These are phyloP conservation scores for Geotrichum fermentans DNA, from an alignment of 1,139 yeast species.

Conservation along the genomic window DNA sequence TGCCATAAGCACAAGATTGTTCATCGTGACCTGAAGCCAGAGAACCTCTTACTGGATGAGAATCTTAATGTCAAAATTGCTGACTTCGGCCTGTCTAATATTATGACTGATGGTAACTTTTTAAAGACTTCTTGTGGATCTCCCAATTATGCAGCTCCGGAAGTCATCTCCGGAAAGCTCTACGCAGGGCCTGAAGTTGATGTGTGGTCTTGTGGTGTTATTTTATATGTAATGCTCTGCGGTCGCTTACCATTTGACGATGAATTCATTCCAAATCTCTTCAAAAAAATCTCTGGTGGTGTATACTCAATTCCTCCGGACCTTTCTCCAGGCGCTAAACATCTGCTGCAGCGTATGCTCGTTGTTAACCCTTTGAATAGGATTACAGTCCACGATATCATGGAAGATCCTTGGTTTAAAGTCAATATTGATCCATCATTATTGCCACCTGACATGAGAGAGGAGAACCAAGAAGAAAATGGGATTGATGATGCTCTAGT, in stretches of 20 bases:
- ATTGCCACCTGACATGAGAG: constrained; percentile 52
- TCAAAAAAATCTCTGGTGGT: constrained; percentile 92
- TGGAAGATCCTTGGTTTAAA: constrained; percentile 95
- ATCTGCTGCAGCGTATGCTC: constrained; percentile 82
- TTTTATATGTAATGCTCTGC: constrained; percentile 91
- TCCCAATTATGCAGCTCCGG: constrained; percentile 98
- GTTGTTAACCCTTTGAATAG: constrained; percentile 95
- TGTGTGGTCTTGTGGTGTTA: constrained; percentile 98
- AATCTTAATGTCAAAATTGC: constrained; percentile 92
- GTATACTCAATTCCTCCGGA: constrained; percentile 90
- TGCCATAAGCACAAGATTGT: constrained; percentile 98
- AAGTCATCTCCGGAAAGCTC: constrained; percentile 90
- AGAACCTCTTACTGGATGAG: constrained; percentile 84
- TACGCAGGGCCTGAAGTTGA: constrained; percentile 99
- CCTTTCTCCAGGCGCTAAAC: constrained; percentile 82
- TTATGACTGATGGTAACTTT: constrained; percentile 97
- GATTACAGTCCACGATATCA: constrained; percentile 88
- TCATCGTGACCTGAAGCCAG: constrained; percentile 94
- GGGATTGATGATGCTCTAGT: constrained; percentile 75
- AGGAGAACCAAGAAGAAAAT: constrained; percentile 36
- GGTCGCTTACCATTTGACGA: constrained; percentile 97
- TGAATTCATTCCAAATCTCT: constrained; percentile 92
- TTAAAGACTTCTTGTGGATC: constrained; percentile 95
- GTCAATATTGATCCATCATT: constrained; percentile 78
- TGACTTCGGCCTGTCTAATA: constrained; percentile 91